Evolutionary conservation across 768 basidiomycete species (phyloP).

Genomic region (Serpula lacrymans): DNA sequence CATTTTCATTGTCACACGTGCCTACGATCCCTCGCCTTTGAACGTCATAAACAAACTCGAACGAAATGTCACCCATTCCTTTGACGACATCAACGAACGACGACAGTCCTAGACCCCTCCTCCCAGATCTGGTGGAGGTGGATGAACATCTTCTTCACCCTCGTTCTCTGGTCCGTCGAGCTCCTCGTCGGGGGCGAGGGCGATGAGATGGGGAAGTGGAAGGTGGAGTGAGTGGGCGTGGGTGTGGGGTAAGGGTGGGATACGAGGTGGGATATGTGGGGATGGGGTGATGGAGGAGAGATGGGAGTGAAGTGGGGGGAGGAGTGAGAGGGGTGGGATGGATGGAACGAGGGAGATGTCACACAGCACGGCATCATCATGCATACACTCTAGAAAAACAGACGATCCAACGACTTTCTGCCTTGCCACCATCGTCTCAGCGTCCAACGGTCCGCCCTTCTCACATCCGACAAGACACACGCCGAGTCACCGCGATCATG

Average conservation of each 20-base stretch:
- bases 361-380: slow-evolving; percentile 1
- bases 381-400: too few relatives aligned
- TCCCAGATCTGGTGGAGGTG: slow-evolving; percentile 95
- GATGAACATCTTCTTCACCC: slow-evolving; percentile 86
- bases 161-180: slow-evolving; percentile 81
- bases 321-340: too few relatives aligned
- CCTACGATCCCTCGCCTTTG: too few relatives aligned
- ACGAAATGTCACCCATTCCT: background rate
- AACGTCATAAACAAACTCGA: too few relatives aligned
- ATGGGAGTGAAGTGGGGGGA: too few relatives aligned
- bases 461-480: too few relatives aligned
- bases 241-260: background rate
- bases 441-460: too few relatives aligned
- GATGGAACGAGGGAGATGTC: slow-evolving; percentile 2
- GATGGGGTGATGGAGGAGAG: too few relatives aligned
- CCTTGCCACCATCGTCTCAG: too few relatives aligned
- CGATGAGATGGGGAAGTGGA: slow-evolving; percentile 73
- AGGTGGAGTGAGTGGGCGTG: slow-evolving; percentile 52
- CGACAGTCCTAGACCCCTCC: slow-evolving; percentile 75
- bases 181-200: slow-evolving; percentile 76
- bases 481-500: too few relatives aligned
- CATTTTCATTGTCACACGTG: too few relatives aligned
- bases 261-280: background rate
- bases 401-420: too few relatives aligned
- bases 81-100: slow-evolving; percentile 3